Percentiles rank a stretch among this genome's conserved stretches.
Evolutionary conservation across 73 alveolate species (phyloP).

Genomic region (Tetrahymena thermophila): DNA sequence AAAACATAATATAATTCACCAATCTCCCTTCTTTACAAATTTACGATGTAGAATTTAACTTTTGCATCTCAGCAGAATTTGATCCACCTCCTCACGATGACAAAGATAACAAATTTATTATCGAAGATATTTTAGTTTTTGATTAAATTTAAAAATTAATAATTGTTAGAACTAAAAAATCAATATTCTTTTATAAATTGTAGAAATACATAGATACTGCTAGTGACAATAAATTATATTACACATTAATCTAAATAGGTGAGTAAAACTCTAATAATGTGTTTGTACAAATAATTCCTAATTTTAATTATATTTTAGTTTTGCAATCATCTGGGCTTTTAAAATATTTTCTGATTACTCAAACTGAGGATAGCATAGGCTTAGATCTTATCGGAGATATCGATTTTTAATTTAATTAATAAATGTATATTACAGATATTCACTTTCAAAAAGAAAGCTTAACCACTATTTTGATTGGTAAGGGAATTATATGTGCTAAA

Average conservation of each 20-base stretch:
- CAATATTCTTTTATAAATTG: neutral
- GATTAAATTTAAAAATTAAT: neutral
- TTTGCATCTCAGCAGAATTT: neutral
- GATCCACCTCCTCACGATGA: neutral
- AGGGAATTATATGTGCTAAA: neutral
- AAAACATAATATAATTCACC: neutral
- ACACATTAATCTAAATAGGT: neutral
- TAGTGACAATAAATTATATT: neutral
- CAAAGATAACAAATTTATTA: neutral
- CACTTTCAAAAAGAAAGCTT: neutral
- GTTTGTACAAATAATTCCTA: neutral
- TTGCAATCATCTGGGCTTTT: neutral
- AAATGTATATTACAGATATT: neutral
- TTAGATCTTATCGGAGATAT: neutral
- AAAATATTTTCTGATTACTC: neutral
- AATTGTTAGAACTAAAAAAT: neutral
- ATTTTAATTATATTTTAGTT: neutral
- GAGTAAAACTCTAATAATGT: neutral
- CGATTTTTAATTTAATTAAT: neutral
- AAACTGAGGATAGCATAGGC: neutral
- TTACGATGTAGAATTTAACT: neutral
- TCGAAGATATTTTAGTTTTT: neutral
- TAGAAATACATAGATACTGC: neutral
- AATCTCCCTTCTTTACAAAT: neutral
- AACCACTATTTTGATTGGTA: neutral